Conservation (phyloP, 2,329 filamentous ascomycete species). For the Aureobasidium sp. region DNA sequence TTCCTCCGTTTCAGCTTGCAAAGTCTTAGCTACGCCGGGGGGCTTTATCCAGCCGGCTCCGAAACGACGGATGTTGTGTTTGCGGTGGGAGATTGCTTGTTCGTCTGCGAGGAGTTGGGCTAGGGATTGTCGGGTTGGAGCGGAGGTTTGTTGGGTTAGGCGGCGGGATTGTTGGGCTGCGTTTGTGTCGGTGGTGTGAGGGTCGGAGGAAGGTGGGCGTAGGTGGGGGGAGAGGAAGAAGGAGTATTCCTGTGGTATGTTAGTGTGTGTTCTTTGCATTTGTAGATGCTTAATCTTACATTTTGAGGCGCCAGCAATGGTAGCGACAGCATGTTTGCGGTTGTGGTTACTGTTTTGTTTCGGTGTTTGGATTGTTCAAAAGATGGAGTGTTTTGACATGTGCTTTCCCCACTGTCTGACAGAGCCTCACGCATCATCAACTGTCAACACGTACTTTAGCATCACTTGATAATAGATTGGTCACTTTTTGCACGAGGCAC, state of each 20-base stretch:
- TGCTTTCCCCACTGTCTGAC: not conserved
- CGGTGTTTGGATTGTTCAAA: not conserved
- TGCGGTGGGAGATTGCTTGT: slow-evolving; percentile 63
- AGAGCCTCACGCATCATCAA: not conserved
- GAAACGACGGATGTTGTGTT: slow-evolving; percentile 75
- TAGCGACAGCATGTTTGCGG: slow-evolving; percentile 35
- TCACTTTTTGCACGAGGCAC: too few relatives aligned
- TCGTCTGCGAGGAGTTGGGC: slow-evolving; percentile 69
- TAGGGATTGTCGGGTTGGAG: slow-evolving; percentile 48
- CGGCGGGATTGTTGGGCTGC: slow-evolving; percentile 7
- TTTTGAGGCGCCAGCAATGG: slow-evolving; percentile 62
- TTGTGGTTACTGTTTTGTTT: not conserved
- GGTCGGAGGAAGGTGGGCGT: not conserved
- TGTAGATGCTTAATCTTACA: slow-evolving; percentile 35
- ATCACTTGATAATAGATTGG: too few relatives aligned
- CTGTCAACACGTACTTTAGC: not conserved
- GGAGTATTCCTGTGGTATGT: slow-evolving; percentile 10
- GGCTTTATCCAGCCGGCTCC: slow-evolving; percentile 86
- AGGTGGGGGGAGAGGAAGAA: slow-evolving; percentile 12
- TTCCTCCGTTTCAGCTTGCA: slow-evolving; percentile 85
- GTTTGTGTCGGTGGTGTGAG: not conserved
- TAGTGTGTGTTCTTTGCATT: not conserved
- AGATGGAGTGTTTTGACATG: slow-evolving; percentile 5
- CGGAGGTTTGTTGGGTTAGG: slow-evolving; percentile 22
- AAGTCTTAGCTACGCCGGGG: slow-evolving; percentile 78